Percentiles rank a stretch among this genome's conserved stretches.
phyloP scores from a whole-genome alignment of 2,329 filamentous ascomycete genomes.

The Anisogramma anomala region DNA sequence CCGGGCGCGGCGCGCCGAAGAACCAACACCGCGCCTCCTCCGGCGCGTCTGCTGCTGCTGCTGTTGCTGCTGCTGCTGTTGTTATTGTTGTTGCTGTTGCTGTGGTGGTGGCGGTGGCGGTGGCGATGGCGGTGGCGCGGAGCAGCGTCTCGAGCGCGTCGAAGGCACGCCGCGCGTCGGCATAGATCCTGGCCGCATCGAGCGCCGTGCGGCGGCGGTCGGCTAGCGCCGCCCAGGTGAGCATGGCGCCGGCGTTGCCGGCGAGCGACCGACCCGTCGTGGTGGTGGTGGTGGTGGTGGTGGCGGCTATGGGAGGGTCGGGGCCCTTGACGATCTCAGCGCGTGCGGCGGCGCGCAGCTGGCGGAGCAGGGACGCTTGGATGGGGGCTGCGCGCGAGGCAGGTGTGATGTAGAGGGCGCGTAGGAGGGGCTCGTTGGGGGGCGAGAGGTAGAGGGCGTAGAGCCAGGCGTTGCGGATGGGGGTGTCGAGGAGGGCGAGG shows the following conservation, averaged over 20 bases:
- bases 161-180: constrained; percentile 34
- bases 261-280: neutral
- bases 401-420: constrained; percentile 58
- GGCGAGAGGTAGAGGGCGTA: constrained; percentile 70
- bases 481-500: constrained; percentile 61
- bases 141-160: constrained; percentile 34
- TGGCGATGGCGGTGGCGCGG: no score
- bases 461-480: constrained; percentile 79
- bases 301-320: constrained; percentile 23
- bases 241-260: constrained; percentile 8
- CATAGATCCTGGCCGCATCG: constrained; percentile 28
- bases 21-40: constrained; percentile 43
- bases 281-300: neutral
- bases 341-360: constrained; percentile 62
- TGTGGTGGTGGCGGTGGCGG: no score
- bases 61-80: neutral
- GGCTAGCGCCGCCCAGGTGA: constrained; percentile 5
- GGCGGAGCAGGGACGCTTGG: constrained; percentile 47
- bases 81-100: no score
- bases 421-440: constrained; percentile 56
- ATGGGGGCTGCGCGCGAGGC: constrained; percentile 51
- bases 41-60: constrained; percentile 10
- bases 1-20: constrained; percentile 41
- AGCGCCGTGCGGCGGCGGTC: constrained; percentile 27
- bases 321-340: constrained; percentile 57